These are phyloP conservation scores for Cichorium intybus DNA, from an alignment of 140 eudicot species.

Conservation along the genomic window DNA sequence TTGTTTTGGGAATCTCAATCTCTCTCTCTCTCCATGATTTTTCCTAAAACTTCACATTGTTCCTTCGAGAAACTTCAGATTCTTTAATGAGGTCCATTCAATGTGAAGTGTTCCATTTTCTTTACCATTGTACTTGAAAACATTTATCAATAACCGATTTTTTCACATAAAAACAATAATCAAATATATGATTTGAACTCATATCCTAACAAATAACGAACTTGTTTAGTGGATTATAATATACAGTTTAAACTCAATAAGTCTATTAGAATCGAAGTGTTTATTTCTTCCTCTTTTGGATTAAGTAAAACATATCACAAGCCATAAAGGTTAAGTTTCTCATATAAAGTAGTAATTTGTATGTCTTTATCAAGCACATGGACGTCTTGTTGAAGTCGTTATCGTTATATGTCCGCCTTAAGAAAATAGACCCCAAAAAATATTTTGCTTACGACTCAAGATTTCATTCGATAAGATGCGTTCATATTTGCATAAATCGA, in stretches of 20 bases:
- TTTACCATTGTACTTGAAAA: no score
- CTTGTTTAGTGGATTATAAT: neutral
- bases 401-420: neutral
- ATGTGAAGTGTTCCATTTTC: neutral
- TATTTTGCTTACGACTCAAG: conserved; percentile 24
- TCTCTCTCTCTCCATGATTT: conserved; percentile 10
- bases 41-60: neutral
- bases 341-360: neutral
- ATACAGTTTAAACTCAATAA: neutral
- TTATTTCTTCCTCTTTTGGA: neutral
- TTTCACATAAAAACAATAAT: no score
- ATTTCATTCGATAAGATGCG: neutral
- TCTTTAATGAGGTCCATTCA: neutral
- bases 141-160: no score
- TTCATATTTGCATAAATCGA: neutral
- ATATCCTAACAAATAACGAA: neutral
- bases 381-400: neutral
- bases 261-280: neutral
- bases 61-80: conserved; percentile 4
- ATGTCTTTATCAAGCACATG: conserved; percentile 16
- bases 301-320: neutral
- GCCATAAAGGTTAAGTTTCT: no score
- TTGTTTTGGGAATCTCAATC: conserved; percentile 1
- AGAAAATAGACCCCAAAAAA: conserved; percentile 10
- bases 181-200: no score